Base-by-base conservation (phyloP, 495 filamentous ascomycete species). In the Penicillium coffeae region DNA sequence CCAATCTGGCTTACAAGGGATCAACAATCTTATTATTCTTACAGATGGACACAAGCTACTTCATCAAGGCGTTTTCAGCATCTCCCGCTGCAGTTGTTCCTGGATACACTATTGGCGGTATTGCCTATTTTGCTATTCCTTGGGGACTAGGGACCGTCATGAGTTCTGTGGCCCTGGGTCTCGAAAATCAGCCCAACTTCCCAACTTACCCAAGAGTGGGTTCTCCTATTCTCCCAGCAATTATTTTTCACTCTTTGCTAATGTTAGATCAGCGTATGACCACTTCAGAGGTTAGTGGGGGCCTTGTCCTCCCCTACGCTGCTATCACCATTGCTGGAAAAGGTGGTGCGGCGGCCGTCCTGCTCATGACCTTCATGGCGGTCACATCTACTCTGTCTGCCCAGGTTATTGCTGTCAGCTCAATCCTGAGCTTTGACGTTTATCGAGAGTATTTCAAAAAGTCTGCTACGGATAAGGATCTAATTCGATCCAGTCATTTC, bases 311-410 rank as follows among this genome's bases (percentile, higher is more conserved):
- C 2, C 72, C 72, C 1, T 74, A 74, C 48, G 65, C 65, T 8
- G 71, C 68, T 1, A 59, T 69, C 0, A 63, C 72, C 0, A 65
- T 75, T 18, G 61, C 65, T n/a, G 72, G 72, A 0, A 71, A 68
- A 48, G 69, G 68, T 1, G 72, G 72, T 8, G 71, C 70, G 0
- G 67, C 60, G 1, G 71, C 63, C 1, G 57, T 71, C 1, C 52
- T 73, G 0, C 55, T 75, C 3, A 72, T 73, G 19, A 69, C 64
- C 1, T 75, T 75, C 59, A 75, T 75, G 71, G 70, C 71, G 8
- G 62, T 65, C 3, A 75, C 72, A 9, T 72, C 69, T 1, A 70
- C 69, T 0, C 60, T 73, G 8, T 72, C 69, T 0, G 68, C 71
- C 3, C 67, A 73, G 40, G 64, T 73, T 6, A 71, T 72, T 20